Percentiles rank a stretch among this genome's conserved stretches.
phyloP scores from a whole-genome alignment of 2,329 filamentous ascomycete species.

The Trichoderma breve region DNA sequence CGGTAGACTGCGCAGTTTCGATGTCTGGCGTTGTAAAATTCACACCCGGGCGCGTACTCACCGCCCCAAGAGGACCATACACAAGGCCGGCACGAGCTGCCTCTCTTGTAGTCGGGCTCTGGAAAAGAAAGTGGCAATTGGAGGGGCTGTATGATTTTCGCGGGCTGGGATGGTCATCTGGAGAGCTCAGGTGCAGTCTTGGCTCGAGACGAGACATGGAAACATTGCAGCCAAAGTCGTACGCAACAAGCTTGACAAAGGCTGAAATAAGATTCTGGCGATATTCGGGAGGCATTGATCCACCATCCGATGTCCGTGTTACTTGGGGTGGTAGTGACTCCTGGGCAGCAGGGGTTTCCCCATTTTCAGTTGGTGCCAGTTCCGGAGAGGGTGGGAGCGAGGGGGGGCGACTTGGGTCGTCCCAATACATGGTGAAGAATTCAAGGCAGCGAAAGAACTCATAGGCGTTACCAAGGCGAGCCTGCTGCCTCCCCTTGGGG shows the following conservation, averaged over 20 bases:
- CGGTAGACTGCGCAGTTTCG: conserved; percentile 58
- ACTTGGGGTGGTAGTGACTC: neutral
- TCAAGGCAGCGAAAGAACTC: conserved; percentile 66
- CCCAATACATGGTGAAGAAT: conserved; percentile 58
- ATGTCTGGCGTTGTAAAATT: conserved; percentile 45
- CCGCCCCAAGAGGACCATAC: conserved; percentile 60
- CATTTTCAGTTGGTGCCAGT: conserved; percentile 26
- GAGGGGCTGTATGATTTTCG: conserved; percentile 58
- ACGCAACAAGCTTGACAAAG: conserved; percentile 63
- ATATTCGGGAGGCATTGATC: conserved; percentile 57
- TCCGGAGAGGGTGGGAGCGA: conserved; percentile 36
- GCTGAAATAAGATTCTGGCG: conserved; percentile 56
- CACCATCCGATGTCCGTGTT: conserved; percentile 48
- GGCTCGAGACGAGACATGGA: conserved; percentile 57
- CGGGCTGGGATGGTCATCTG: conserved; percentile 30
- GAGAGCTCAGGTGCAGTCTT: conserved; percentile 53
- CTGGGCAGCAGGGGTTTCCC: neutral
- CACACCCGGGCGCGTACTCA: conserved; percentile 57
- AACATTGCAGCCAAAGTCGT: conserved; percentile 65
- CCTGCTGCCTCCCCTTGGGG: conserved; percentile 51
- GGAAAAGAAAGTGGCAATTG: conserved; percentile 58
- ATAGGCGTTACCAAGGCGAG: conserved; percentile 61
- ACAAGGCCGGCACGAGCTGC: conserved; percentile 58
- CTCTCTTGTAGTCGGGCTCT: conserved; percentile 58
- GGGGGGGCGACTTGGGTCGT: conserved; percentile 51